These are phyloP conservation scores for Cladosporium cucumerinum DNA, from an alignment of 2,329 filamentous ascomycete species.

Conservation along the genomic window DNA sequence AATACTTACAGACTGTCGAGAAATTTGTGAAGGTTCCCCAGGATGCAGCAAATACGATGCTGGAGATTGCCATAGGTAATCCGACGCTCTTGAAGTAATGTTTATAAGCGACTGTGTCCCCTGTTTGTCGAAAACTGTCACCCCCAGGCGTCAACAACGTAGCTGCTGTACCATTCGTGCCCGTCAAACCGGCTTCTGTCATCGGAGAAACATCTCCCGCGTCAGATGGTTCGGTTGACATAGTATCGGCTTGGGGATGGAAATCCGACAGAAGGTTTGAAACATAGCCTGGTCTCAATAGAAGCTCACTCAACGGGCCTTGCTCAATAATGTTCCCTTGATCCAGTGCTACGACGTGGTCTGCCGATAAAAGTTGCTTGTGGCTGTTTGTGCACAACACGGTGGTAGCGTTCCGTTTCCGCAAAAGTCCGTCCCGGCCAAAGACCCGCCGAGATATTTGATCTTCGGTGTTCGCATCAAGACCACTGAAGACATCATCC, in stretches of 20 bases:
- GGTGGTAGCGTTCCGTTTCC: neutral
- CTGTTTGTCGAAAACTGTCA: neutral
- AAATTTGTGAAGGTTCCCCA: neutral
- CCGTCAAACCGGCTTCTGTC: neutral
- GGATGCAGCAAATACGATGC: neutral
- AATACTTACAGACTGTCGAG: neutral
- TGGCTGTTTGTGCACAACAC: neutral
- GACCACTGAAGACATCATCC: slow-evolving; percentile 51
- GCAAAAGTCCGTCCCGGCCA: neutral
- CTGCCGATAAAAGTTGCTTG: neutral
- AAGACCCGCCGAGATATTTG: neutral
- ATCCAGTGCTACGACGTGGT: neutral
- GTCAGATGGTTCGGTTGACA: neutral
- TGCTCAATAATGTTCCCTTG: neutral
- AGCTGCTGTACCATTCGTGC: neutral
- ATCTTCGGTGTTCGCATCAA: slow-evolving; percentile 43
- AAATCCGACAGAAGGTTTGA: neutral
- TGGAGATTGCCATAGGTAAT: neutral
- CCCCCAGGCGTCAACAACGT: neutral
- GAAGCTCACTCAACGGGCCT: neutral
- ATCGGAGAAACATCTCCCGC: neutral
- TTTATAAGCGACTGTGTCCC: neutral
- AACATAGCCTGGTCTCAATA: neutral
- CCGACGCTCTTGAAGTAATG: neutral
- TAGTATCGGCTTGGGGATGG: neutral